Percentiles rank a stretch among this genome's conserved stretches.
Evolutionary conservation across 768 basidiomycete genomes (phyloP).

Genomic region (Pleurotus tuber-regium): DNA sequence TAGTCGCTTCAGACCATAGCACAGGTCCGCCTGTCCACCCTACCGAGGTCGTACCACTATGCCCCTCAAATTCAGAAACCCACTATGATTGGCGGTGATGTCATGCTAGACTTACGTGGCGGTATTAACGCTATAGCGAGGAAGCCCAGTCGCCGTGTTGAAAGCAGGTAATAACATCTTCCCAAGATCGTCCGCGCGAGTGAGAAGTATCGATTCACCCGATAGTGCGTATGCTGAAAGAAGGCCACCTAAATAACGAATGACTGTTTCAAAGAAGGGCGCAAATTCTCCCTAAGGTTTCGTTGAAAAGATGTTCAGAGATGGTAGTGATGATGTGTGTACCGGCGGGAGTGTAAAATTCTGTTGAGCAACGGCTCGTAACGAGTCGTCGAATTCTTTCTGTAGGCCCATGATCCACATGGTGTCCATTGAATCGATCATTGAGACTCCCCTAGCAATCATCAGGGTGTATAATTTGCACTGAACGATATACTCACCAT

Average conservation of each 20-base stretch:
- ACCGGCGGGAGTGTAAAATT: conserved; percentile 36
- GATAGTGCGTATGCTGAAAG: conserved; percentile 78
- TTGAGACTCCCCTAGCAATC: conserved; percentile 46
- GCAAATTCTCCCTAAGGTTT: conserved; percentile 29
- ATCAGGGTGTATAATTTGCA: background rate
- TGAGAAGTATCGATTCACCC: conserved; percentile 52
- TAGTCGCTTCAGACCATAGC: conserved; percentile 39
- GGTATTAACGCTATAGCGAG: conserved; percentile 60
- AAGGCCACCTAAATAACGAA: conserved; percentile 73
- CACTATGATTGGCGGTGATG: too few species aligned
- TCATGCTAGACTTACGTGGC: conserved; percentile 38
- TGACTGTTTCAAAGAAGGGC: conserved; percentile 75
- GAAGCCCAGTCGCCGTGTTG: conserved; percentile 60
- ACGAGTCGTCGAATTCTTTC: conserved; percentile 60
- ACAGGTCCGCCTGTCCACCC: conserved; percentile 28
- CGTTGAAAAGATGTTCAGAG: background rate
- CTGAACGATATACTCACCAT: conserved; percentile 22
- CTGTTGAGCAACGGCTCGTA: conserved; percentile 45
- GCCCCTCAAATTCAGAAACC: background rate
- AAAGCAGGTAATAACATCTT: conserved; percentile 62
- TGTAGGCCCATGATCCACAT: conserved; percentile 80
- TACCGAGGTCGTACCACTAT: conserved; percentile 29
- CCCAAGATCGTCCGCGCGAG: conserved; percentile 68
- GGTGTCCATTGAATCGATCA: conserved; percentile 79
- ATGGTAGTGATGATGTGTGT: conserved; percentile 16